A percentile compares a stretch with the other conserved stretches of the same genome.
Conservation (phyloP, 2,329 filamentous ascomycete species). For the Septoria linicola region DNA sequence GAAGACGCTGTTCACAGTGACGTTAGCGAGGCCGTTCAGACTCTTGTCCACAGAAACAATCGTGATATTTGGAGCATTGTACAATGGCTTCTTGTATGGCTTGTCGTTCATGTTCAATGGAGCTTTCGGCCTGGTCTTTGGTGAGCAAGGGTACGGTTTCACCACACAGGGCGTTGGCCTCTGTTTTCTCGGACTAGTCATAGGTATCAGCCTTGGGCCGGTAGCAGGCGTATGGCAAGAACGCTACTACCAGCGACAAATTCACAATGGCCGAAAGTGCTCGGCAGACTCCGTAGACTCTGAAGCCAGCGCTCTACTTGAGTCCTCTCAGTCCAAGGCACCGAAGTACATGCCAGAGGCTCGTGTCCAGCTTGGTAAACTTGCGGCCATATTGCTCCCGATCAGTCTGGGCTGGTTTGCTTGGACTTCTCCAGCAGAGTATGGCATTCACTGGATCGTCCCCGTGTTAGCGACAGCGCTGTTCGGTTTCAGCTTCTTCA, state of each 20-base stretch:
- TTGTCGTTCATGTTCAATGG: constrained; percentile 53
- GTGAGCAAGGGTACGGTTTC: constrained; percentile 42
- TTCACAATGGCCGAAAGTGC: constrained; percentile 38
- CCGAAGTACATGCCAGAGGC: constrained; percentile 44
- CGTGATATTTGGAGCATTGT: constrained; percentile 49
- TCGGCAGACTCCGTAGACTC: constrained; percentile 16
- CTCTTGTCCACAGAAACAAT: constrained; percentile 51
- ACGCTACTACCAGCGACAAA: constrained; percentile 41
- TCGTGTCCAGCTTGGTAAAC: constrained; percentile 46
- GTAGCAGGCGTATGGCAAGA: constrained; percentile 49
- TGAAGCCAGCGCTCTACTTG: constrained; percentile 37
- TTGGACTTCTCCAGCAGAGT: constrained; percentile 40
- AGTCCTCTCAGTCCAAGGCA: constrained; percentile 32
- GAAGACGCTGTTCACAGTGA: constrained; percentile 43
- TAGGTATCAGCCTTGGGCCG: constrained; percentile 46
- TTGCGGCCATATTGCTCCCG: constrained; percentile 45
- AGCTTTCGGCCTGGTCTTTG: constrained; percentile 52
- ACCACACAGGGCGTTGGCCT: constrained; percentile 24
- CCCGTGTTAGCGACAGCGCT: constrained; percentile 50
- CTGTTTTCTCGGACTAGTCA: constrained; percentile 38
- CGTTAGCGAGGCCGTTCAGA: constrained; percentile 49
- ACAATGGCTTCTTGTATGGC: constrained; percentile 53
- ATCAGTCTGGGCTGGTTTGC: constrained; percentile 45
- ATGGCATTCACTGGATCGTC: constrained; percentile 38
- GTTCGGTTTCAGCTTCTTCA: constrained; percentile 55